Evolutionary conservation across 768 basidiomycete genomes (phyloP).

Genomic region (Ephemerocybe angulata): DNA sequence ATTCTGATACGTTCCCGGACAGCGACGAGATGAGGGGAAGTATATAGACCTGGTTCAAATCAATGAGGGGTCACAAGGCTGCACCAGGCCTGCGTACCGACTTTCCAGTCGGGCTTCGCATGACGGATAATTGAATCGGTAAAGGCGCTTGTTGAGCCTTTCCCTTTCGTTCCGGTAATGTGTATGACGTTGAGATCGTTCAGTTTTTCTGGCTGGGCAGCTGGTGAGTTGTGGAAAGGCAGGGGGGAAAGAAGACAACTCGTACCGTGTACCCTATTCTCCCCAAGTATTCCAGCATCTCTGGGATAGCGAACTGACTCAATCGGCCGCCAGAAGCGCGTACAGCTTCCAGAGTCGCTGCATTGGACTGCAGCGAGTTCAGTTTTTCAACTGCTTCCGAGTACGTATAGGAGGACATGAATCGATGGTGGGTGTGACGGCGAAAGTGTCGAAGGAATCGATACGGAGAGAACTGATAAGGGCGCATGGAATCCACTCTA

Average conservation of each 20-base stretch:
- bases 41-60: slow-evolving; percentile 72
- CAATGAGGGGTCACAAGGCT: not conserved
- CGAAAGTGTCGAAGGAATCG: slow-evolving; percentile 14
- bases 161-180: slow-evolving; percentile 97
- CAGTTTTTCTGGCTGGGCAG: slow-evolving; percentile 67
- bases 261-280: slow-evolving; percentile 85
- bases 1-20: slow-evolving; percentile 95
- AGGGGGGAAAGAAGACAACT: slow-evolving; percentile 7
- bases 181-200: slow-evolving; percentile 91
- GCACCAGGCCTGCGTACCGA: slow-evolving; percentile 53
- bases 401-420: slow-evolving; percentile 66
- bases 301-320: slow-evolving; percentile 67
- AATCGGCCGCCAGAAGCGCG: slow-evolving; percentile 66
- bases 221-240: slow-evolving; percentile 13
- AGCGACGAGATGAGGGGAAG: slow-evolving; percentile 93
- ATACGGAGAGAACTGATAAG: slow-evolving; percentile 22
- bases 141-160: slow-evolving; percentile 96
- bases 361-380: slow-evolving; percentile 88
- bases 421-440: slow-evolving; percentile 15
- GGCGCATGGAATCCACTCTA: slow-evolving; percentile 5
- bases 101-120: slow-evolving; percentile 69
- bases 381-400: slow-evolving; percentile 68
- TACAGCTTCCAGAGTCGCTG: slow-evolving; percentile 82
- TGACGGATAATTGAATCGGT: slow-evolving; percentile 81
- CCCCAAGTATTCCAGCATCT: slow-evolving; percentile 86